Conservation (phyloP, 2,329 filamentous ascomycete genomes). For the Pestalotiopsis sp. region DNA sequence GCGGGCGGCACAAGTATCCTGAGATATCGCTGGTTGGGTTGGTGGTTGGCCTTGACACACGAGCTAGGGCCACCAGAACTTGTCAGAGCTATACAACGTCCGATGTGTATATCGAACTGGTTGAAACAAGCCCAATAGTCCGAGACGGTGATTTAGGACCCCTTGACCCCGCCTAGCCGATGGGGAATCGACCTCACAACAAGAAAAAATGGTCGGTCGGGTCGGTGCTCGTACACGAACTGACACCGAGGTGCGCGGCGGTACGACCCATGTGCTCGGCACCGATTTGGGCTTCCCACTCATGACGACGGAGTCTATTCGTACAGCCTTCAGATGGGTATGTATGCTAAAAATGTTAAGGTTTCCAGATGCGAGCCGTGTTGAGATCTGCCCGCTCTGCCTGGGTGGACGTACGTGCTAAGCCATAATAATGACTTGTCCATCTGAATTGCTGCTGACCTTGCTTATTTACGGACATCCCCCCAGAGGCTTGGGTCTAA, state of each 20-base stretch:
- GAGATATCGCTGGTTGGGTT: not conserved
- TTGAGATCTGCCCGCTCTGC: not conserved
- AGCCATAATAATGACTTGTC: not conserved
- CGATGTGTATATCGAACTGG: not conserved
- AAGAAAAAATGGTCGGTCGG: not conserved
- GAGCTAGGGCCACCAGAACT: not conserved
- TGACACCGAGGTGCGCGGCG: not conserved
- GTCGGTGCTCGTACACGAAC: conserved; percentile 5
- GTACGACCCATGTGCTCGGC: conserved; percentile 1
- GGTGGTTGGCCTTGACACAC: not conserved
- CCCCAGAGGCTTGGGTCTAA: not conserved
- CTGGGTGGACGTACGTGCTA: not conserved
- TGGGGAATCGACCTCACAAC: not conserved
- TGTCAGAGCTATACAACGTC: conserved; percentile 1
- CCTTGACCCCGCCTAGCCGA: not conserved
- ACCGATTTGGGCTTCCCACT: not conserved
- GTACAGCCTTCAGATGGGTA: not conserved
- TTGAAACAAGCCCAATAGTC: not conserved
- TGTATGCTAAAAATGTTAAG: conserved; percentile 4
- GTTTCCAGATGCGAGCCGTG: not conserved
- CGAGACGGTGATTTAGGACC: not conserved
- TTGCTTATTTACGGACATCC: conserved; percentile 1
- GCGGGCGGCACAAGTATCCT: not conserved
- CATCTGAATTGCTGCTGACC: not conserved
- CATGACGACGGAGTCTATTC: not conserved